A percentile compares a stretch with the other conserved stretches of the same genome.
Conservation (phyloP, 768 basidiomycete species). For the Dioszegia hungarica region DNA sequence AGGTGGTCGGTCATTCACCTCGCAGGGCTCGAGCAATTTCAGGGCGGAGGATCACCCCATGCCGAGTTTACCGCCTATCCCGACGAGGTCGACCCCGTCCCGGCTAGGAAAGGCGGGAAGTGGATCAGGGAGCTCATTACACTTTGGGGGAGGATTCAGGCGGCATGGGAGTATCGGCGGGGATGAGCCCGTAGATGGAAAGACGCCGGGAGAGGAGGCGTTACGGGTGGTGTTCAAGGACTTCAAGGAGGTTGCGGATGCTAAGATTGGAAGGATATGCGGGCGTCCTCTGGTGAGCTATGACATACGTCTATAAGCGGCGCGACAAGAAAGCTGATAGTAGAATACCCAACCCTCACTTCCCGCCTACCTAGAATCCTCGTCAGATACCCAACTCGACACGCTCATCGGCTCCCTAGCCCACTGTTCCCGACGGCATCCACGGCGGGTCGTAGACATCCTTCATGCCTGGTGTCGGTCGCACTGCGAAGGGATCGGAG, state of each 20-base stretch:
- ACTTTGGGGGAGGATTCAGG: constrained; percentile 5
- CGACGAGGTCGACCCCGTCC: constrained; percentile 23
- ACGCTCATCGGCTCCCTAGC: constrained; percentile 77
- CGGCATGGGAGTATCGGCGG: constrained; percentile 46
- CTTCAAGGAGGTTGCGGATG: constrained; percentile 73
- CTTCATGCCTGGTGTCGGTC: constrained; percentile 80
- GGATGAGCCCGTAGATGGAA: constrained; percentile 65
- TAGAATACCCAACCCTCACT: constrained; percentile 70
- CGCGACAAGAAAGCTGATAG: too few relatives aligned
- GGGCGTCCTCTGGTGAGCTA: constrained; percentile 61
- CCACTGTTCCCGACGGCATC: constrained; percentile 75
- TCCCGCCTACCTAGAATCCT: constrained; percentile 63
- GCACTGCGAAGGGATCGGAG: constrained; percentile 58
- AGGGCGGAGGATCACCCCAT: constrained; percentile 30
- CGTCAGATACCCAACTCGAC: constrained; percentile 74
- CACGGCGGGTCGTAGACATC: constrained; percentile 77
- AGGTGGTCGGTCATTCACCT: constrained; percentile 32
- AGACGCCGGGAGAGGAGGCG: constrained; percentile 81
- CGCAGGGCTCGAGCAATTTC: constrained; percentile 33
- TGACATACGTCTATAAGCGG: not conserved
- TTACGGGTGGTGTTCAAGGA: constrained; percentile 82
- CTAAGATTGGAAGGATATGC: constrained; percentile 71
- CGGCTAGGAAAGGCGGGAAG: constrained; percentile 32
- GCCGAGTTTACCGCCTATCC: constrained; percentile 38
- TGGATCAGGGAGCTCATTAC: constrained; percentile 27